Base-by-base conservation (phyloP, 176 grass and related monocot species). In the Carex parvula region DNA sequence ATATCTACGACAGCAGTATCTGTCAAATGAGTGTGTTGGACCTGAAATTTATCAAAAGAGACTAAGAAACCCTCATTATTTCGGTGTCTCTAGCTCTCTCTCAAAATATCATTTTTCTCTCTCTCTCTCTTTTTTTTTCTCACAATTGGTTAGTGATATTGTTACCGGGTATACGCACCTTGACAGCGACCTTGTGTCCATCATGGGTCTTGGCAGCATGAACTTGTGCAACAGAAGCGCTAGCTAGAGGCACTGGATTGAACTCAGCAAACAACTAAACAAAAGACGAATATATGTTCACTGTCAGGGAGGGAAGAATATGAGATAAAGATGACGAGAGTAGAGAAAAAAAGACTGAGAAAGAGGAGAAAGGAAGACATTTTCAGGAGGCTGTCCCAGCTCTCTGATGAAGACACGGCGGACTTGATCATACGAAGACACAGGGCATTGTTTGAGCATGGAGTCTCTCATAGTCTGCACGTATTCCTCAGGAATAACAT, bases 201-300 rank as follows among this genome's bases (percentile, higher is more conserved):
- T 93, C 92, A 80, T 90, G 95, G 2, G 95, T 98, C 83, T 52
- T 92, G 77, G 95, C 95, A 70, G 86, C 91, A 89, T 98, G 95
- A 86, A 98, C 95, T 98, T 98, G 95, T 16, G 95, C 95, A 80
- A 98, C 92, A 59, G 95, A 98, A 86, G 95, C 95, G 80, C 95
- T 98, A 85, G 95, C 91, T 44, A 98, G 21, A n/a, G 95, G 95
- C 10, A 93, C 89, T 55, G 89, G 92, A 83, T 98, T 87, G 85
- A 98, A 98, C 89, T 98, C 95, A 44, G 89, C 91, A 89, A 98
- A 98, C 76, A 94, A 3, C 92, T 97, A 85, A 74, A 84, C 10
- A 65, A 22, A 8, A 41, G 58, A 63, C 2, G 20, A 1, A 20
- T 39, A 39, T 39, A 39, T 29, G 46, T 81, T 5, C 30, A 84